Percentiles rank a stretch among this genome's conserved stretches.
phyloP scores from a whole-genome alignment of 768 basidiomycete species.

The Daedaleopsis sinensis region DNA sequence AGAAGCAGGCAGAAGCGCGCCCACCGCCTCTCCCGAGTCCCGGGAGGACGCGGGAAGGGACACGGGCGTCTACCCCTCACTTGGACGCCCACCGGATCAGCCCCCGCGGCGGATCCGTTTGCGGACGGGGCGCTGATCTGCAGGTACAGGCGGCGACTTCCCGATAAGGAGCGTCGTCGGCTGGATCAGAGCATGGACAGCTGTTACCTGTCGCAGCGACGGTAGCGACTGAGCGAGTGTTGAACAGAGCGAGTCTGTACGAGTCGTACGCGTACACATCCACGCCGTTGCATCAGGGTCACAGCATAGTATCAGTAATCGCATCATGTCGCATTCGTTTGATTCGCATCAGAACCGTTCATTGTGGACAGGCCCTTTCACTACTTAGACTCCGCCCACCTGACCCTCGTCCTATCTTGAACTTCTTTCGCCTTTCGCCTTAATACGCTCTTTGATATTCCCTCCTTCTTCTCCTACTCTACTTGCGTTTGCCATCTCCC shows the following conservation, averaged over 20 bases:
- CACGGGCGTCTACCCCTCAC: too few relatives aligned
- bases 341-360: conserved; percentile 13
- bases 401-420: background rate
- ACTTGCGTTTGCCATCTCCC: conserved; percentile 26
- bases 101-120: too few relatives aligned
- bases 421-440: conserved; percentile 1
- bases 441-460: background rate
- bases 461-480: conserved; percentile 15
- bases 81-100: too few relatives aligned
- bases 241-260: background rate
- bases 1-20: too few relatives aligned
- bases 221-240: too few relatives aligned
- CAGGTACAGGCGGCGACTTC: too few relatives aligned
- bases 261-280: background rate
- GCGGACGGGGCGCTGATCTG: too few relatives aligned
- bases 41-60: too few relatives aligned
- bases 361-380: background rate
- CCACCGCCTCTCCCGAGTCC: too few relatives aligned
- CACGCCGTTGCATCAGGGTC: conserved; percentile 4
- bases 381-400: conserved; percentile 4
- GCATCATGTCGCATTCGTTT: conserved; percentile 21
- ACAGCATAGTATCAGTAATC: conserved; percentile 17
- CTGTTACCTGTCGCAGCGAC: too few relatives aligned
- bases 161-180: too few relatives aligned
- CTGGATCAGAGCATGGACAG: too few relatives aligned